These are phyloP conservation scores for Naganishia liquefaciens DNA, from an alignment of 1,284 basidiomycete species.

Conservation along the genomic window DNA sequence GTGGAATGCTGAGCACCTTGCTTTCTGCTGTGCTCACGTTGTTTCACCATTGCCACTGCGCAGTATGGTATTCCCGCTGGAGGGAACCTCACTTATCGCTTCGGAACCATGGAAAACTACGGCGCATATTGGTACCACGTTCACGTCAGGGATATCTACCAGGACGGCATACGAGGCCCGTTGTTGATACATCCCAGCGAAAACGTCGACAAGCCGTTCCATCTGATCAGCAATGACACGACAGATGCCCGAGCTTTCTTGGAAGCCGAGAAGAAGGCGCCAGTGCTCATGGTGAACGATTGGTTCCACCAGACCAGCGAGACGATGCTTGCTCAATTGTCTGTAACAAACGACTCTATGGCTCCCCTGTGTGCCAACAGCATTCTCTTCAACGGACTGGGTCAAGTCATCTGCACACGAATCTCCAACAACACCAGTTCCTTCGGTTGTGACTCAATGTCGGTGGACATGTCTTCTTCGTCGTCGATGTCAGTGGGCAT, in stretches of 20 bases:
- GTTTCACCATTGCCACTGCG: not conserved
- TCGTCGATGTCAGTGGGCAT: not conserved
- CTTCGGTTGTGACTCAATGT: slow-evolving; percentile 1
- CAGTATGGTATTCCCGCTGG: not conserved
- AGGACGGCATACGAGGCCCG: not conserved
- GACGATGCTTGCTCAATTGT: not conserved
- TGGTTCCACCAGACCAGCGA: slow-evolving; percentile 1
- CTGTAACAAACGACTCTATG: not conserved
- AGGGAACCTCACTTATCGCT: not conserved
- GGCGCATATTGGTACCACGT: not conserved
- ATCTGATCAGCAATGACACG: slow-evolving; percentile 1
- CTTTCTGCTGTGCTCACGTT: too few species aligned
- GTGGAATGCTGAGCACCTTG: too few species aligned
- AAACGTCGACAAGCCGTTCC: not conserved
- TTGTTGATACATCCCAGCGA: not conserved
- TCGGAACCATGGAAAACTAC: not conserved
- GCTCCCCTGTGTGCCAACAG: not conserved
- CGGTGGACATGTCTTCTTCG: too few species aligned
- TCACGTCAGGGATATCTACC: not conserved
- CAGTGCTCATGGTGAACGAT: not conserved
- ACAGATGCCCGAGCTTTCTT: not conserved
- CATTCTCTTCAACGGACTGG: not conserved
- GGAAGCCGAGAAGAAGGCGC: not conserved
- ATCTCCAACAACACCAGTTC: not conserved
- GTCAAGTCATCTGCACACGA: not conserved